Evolutionary conservation across 2,329 filamentous ascomycete genomes (phyloP).

Genomic region (Cladorrhinum sp.): DNA sequence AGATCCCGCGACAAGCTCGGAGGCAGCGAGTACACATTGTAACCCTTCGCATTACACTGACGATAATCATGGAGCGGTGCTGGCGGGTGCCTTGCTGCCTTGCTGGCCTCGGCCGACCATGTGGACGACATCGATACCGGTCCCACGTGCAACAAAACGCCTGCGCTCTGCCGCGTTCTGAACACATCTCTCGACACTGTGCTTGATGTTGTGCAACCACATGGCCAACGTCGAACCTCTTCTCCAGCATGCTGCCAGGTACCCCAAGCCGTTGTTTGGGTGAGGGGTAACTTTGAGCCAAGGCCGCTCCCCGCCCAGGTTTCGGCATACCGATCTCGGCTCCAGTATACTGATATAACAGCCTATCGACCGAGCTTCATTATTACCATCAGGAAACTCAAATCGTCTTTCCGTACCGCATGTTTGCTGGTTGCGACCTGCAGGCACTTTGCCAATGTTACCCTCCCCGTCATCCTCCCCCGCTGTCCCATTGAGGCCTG

Average conservation of each 20-base stretch:
- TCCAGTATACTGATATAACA: not conserved
- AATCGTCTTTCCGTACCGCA: not conserved
- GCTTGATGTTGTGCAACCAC: constrained; percentile 22
- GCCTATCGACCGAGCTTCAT: not conserved
- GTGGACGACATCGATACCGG: constrained; percentile 5
- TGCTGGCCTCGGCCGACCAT: constrained; percentile 1
- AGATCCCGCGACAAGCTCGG: constrained; percentile 11
- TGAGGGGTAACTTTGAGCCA: constrained; percentile 18
- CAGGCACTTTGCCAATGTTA: not conserved
- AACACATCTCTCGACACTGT: constrained; percentile 16
- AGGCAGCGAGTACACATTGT: not conserved
- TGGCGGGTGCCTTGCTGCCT: not conserved
- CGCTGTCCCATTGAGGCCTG: too few relatives aligned
- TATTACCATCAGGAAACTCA: not conserved
- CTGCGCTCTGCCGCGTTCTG: constrained; percentile 25
- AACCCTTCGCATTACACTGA: not conserved
- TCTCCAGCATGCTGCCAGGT: constrained; percentile 14
- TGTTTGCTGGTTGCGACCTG: not conserved
- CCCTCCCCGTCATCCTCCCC: not conserved
- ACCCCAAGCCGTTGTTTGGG: not conserved
- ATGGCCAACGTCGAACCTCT: constrained; percentile 6
- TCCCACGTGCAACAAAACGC: constrained; percentile 26
- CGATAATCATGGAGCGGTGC: not conserved
- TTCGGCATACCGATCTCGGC: constrained; percentile 27
- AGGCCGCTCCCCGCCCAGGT: constrained; percentile 2